Conservation (phyloP, 78 protist species). For the Tieghemostelium lacteum region DNA sequence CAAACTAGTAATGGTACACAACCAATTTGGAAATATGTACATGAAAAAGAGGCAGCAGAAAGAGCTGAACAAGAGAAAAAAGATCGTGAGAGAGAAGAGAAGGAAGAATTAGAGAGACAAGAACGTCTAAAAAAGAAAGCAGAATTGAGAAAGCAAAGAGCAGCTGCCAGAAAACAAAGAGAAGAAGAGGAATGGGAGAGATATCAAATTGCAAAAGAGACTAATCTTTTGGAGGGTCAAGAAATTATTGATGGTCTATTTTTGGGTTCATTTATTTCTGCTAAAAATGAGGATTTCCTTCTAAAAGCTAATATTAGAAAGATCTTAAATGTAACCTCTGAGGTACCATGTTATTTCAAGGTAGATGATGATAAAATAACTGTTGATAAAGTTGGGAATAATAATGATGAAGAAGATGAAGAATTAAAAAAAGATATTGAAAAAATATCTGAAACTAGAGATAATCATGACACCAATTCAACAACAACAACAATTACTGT, state of each 20-base stretch:
- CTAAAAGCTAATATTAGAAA: constrained; percentile 13
- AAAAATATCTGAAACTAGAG: neutral
- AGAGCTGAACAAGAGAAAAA: constrained; percentile 14
- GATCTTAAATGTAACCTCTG: constrained; percentile 70
- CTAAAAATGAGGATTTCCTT: constrained; percentile 71
- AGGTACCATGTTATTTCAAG: constrained; percentile 40
- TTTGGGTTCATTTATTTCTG: constrained; percentile 59
- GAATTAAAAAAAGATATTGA: constrained; percentile 9
- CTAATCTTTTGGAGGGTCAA: constrained; percentile 20
- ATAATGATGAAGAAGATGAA: constrained; percentile 18
- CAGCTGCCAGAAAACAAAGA: neutral
- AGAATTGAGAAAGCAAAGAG: neutral
- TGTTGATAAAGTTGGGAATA: neutral
- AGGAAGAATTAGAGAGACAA: neutral
- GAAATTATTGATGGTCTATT: constrained; percentile 59
- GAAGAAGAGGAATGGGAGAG: constrained; percentile 39
- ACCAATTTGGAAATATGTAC: constrained; percentile 5
- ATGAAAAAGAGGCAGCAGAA: constrained; percentile 37
- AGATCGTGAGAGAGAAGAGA: neutral
- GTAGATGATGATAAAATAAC: neutral
- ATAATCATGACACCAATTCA: neutral
- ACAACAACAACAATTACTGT: neutral
- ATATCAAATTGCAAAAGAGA: constrained; percentile 15
- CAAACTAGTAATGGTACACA: neutral
- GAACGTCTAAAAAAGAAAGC: neutral